Base-by-base conservation (phyloP, 169 alveolate genomes). In the Plasmodium billcollinsi region DNA sequence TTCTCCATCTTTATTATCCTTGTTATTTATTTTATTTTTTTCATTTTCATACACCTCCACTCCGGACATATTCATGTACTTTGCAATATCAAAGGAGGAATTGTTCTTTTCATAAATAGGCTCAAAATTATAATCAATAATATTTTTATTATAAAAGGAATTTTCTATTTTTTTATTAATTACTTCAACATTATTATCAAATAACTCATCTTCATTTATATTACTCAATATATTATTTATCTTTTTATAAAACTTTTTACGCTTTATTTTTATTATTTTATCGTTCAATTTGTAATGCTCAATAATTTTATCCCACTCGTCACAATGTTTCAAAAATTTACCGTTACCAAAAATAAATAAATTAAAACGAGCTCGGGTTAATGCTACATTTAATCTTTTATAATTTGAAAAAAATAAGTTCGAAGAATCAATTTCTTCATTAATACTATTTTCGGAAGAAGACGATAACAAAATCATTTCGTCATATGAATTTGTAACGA, bases 361-460 rank as follows among this genome's bases (percentile, higher is more conserved):
- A 24, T 97, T 97, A 65, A 94, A 88, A 67, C 95, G 92, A 12
- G 99, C 99, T 70, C 99, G 94, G 14, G 99, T 97, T 39, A 98
- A 74, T 9, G 99, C 98, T 54, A 98, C 99, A 90, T 98, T 98
- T 92, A 98, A 88, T 88, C 99, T 96, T 76, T 99, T 97, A 18
- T 91, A 59, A 75, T 96, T 98, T 2, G 97, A 95, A 33, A 98
- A 94, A 78, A 98, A 98, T 47, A 49, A 24, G 4, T 70, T 86
- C 6, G 88, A 86, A 9, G 71, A 52, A 52, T 72, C 92, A 24
- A 47, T 54, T 14, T 63, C 63, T 62, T 70, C 86, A 21, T 86
- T 78, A 11, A n/a, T 4, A 24, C 54, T 24, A 3, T 43, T 71
- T 71, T 67, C 89, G 2, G 89, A 63, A 26, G 21, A 65, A 20